phyloP scores from a whole-genome alignment of 1,139 yeast species.

The Diutina mesorugosa region DNA sequence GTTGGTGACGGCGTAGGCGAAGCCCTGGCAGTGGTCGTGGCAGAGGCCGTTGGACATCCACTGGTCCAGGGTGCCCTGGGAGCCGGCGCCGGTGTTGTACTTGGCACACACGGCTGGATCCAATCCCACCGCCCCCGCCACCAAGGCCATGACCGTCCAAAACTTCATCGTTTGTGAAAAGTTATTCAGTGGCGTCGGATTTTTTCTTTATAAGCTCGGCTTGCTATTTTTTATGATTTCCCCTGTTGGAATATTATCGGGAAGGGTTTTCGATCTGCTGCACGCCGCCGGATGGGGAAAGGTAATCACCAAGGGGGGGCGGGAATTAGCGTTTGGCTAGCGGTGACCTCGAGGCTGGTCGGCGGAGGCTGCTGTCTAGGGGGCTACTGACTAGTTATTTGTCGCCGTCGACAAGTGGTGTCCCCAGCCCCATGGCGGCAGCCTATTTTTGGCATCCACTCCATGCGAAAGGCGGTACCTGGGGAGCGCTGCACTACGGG shows the following conservation, averaged over 20 bases:
- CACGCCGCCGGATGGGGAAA: background rate
- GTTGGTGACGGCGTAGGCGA: slow-evolving; percentile 40
- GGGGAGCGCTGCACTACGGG: background rate
- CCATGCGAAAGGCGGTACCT: background rate
- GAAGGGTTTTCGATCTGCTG: background rate
- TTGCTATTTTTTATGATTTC: background rate
- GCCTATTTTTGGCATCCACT: background rate
- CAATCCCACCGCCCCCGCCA: slow-evolving; percentile 4
- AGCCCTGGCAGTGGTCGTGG: slow-evolving; percentile 24
- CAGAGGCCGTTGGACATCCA: slow-evolving; percentile 47
- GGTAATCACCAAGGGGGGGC: background rate
- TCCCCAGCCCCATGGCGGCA: background rate
- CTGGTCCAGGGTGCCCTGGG: slow-evolving; percentile 7
- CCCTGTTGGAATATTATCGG: background rate
- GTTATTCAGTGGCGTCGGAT: background rate
- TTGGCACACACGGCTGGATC: slow-evolving; percentile 28
- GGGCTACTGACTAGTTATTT: background rate
- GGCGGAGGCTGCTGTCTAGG: background rate
- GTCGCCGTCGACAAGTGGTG: background rate
- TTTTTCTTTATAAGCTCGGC: background rate
- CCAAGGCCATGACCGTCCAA: background rate
- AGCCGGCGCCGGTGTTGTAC: slow-evolving; percentile 23
- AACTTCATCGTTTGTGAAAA: background rate
- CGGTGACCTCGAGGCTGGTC: background rate
- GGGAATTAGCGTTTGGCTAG: background rate